A percentile compares a stretch with the other conserved stretches of the same genome.
Conservation (phyloP, 257 asterid genomes). For the Eucommia ulmoides region DNA sequence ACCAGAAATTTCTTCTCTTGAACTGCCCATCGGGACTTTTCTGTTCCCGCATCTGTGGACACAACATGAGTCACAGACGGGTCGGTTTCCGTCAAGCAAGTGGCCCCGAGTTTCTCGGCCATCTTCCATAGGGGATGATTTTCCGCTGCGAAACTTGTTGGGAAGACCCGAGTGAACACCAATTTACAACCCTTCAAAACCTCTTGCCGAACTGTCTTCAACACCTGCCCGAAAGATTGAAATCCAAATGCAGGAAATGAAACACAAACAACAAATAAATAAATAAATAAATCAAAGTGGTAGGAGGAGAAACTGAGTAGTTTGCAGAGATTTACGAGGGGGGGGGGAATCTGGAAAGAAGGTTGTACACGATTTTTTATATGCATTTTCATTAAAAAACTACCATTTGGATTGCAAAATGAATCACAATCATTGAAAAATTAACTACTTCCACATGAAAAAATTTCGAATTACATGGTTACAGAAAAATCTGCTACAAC, state of each 20-base stretch:
- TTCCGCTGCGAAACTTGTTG: slow-evolving; percentile 36
- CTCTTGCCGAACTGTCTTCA: slow-evolving; percentile 43
- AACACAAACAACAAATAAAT: no score
- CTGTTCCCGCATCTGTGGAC: slow-evolving; percentile 51
- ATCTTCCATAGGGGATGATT: slow-evolving; percentile 55
- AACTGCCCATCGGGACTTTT: slow-evolving; percentile 55
- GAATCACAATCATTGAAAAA: no score
- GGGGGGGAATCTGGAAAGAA: no score
- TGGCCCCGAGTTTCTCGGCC: slow-evolving; percentile 72
- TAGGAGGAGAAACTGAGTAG: no score
- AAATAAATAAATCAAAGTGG: background rate
- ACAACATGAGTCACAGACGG: slow-evolving; percentile 64
- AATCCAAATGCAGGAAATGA: background rate
- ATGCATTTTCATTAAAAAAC: no score
- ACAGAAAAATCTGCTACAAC: no score
- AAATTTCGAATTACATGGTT: no score
- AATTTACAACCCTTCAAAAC: slow-evolving; percentile 46
- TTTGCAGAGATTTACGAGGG: no score
- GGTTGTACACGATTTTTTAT: no score
- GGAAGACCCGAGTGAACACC: slow-evolving; percentile 54
- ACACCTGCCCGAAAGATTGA: slow-evolving; percentile 23
- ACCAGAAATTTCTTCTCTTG: slow-evolving; percentile 47
- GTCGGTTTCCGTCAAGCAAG: slow-evolving; percentile 37
- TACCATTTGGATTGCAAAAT: no score
- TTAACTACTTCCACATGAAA: no score